Evolutionary conservation across 306 rosid genomes (phyloP).

Genomic region (Cyamopsis tetragonoloba): DNA sequence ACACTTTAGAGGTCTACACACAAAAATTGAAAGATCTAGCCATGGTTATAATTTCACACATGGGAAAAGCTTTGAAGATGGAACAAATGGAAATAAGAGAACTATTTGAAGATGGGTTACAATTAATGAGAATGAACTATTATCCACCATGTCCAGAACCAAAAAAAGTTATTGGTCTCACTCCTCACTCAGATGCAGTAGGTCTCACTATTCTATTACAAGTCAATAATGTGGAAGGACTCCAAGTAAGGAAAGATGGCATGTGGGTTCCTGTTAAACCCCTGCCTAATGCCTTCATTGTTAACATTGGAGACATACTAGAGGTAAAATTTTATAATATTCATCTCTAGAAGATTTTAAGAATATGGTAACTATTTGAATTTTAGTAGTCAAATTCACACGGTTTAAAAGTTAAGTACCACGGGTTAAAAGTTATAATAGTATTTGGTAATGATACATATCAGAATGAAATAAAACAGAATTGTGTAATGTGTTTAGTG

Average conservation of each 20-base stretch:
- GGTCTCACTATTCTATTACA: slow-evolving; percentile 36
- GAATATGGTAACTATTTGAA: no score
- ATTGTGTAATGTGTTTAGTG: no score
- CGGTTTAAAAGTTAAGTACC: no score
- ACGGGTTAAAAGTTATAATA: no score
- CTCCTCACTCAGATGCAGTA: slow-evolving; percentile 31
- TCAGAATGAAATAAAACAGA: no score
- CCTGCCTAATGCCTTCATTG: slow-evolving; percentile 29
- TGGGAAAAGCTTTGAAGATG: slow-evolving; percentile 6
- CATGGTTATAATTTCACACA: not conserved
- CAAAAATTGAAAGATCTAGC: not conserved
- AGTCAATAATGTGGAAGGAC: slow-evolving; percentile 29
- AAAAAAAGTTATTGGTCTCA: slow-evolving; percentile 27
- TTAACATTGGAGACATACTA: slow-evolving; percentile 30
- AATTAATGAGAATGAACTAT: slow-evolving; percentile 32
- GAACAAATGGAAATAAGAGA: slow-evolving; percentile 11
- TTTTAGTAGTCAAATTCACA: no score
- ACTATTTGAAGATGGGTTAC: slow-evolving; percentile 22
- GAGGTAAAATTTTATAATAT: slow-evolving; percentile 39
- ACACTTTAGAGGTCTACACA: slow-evolving; percentile 31
- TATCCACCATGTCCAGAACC: slow-evolving; percentile 39
- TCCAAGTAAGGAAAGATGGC: slow-evolving; percentile 24
- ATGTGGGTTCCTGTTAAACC: slow-evolving; percentile 30
- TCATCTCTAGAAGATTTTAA: no score
- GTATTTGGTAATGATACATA: no score